phyloP scores from a whole-genome alignment of 768 basidiomycete genomes.

The Mycena indigotica region DNA sequence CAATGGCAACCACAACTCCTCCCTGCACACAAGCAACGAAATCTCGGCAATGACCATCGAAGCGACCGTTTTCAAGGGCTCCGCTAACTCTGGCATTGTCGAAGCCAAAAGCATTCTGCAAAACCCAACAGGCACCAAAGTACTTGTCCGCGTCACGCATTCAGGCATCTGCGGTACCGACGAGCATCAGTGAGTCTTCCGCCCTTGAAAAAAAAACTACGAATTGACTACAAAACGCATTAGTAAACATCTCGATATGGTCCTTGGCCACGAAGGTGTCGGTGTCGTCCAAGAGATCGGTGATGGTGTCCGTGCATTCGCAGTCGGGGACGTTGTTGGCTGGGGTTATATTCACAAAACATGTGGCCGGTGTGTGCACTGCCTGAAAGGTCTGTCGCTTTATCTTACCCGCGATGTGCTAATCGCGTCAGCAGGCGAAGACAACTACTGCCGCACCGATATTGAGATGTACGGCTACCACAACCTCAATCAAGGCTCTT shows the following conservation, averaged over 20 bases:
- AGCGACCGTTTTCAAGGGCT: neutral
- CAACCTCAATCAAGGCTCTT: constrained; percentile 29
- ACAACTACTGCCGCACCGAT: constrained; percentile 9
- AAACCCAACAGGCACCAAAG: constrained; percentile 6
- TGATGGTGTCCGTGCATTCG: constrained; percentile 1
- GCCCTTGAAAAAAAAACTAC: neutral
- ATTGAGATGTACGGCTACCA: constrained; percentile 30
- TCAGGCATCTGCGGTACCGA: constrained; percentile 35
- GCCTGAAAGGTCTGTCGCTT: constrained; percentile 26
- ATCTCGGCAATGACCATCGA: constrained; percentile 1
- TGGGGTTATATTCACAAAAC: constrained; percentile 29
- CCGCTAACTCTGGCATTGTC: neutral
- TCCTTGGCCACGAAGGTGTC: constrained; percentile 38
- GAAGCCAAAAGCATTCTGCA: neutral
- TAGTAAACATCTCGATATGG: constrained; percentile 26
- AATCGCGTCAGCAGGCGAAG: neutral
- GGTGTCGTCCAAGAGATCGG: constrained; percentile 12
- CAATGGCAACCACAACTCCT: too few relatives aligned
- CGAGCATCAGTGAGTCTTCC: constrained; percentile 28
- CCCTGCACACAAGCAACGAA: too few relatives aligned
- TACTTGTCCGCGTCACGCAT: constrained; percentile 19
- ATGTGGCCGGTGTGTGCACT: constrained; percentile 36
- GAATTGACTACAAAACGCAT: neutral
- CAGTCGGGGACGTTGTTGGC: constrained; percentile 16
- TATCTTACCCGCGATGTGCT: neutral